phyloP scores from a whole-genome alignment of 2,329 filamentous ascomycete species.

The Colletotrichum australisinense region DNA sequence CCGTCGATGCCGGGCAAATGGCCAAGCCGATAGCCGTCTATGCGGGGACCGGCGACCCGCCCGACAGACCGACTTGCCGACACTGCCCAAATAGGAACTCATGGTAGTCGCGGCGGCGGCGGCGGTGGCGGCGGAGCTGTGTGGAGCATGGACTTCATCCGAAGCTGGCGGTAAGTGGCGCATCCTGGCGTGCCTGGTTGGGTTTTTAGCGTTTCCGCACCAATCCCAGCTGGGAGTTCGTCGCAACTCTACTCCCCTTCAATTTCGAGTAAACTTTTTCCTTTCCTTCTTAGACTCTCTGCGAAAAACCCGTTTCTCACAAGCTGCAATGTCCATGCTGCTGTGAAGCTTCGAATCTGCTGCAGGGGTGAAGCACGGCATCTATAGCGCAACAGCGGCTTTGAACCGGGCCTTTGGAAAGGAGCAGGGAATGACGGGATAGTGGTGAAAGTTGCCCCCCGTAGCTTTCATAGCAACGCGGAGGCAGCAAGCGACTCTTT shows the following conservation, averaged over 20 bases:
- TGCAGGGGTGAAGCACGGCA: background rate
- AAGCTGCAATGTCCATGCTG: background rate
- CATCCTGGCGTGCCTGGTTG: background rate
- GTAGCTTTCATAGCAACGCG: background rate
- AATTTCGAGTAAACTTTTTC: constrained; percentile 9
- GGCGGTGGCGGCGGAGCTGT: background rate
- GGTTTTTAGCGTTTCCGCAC: background rate
- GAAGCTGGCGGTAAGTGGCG: background rate
- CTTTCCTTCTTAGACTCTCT: background rate
- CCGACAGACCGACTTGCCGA: constrained; percentile 11
- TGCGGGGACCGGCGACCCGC: constrained; percentile 23
- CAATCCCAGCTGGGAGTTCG: constrained; percentile 20
- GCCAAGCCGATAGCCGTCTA: constrained; percentile 12
- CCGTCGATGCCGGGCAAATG: background rate
- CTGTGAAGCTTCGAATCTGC: background rate
- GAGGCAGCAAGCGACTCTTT: background rate
- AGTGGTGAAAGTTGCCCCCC: background rate
- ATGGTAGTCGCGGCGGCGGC: constrained; percentile 1
- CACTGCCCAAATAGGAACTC: background rate
- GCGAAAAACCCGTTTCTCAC: background rate
- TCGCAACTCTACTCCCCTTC: constrained; percentile 3
- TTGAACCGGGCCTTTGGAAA: background rate
- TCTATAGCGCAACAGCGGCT: background rate
- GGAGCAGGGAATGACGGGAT: background rate
- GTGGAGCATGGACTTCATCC: background rate